phyloP scores from a whole-genome alignment of 2,329 filamentous ascomycete genomes.

The Tolypocladium inflatum region DNA sequence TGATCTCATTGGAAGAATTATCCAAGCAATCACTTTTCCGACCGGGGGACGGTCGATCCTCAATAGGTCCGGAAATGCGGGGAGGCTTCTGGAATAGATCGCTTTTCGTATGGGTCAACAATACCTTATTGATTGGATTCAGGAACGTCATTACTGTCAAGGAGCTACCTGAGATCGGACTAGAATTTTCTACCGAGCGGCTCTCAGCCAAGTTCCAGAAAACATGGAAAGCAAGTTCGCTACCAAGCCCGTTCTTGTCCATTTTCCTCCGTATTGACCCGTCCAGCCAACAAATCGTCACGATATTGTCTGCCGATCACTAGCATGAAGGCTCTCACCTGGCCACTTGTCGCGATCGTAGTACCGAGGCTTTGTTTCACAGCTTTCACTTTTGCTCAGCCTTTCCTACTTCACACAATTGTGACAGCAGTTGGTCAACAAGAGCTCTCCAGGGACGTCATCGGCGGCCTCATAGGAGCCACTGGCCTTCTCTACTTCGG shows the following conservation, averaged over 20 bases:
- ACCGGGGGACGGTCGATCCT: background rate
- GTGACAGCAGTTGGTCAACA: conserved; percentile 15
- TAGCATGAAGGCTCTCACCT: conserved; percentile 2
- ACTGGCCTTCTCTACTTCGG: conserved; percentile 28
- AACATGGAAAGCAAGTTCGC: background rate
- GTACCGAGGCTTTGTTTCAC: conserved; percentile 17
- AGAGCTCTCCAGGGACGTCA: conserved; percentile 10
- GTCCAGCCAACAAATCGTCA: conserved; percentile 2
- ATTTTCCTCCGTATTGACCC: background rate
- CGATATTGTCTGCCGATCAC: conserved; percentile 5
- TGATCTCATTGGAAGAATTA: conserved; percentile 26
- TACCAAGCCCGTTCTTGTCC: background rate
- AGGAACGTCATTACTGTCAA: conserved; percentile 17
- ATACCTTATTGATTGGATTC: conserved; percentile 20
- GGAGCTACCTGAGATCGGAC: conserved; percentile 18
- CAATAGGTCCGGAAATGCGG: conserved; percentile 6
- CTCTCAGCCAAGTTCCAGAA: background rate
- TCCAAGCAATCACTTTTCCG: conserved; percentile 2
- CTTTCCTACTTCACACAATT: conserved; percentile 24
- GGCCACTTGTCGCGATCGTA: conserved; percentile 9
- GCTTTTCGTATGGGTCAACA: conserved; percentile 18
- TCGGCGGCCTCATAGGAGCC: conserved; percentile 27
- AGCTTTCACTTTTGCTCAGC: conserved; percentile 28
- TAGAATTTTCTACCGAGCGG: conserved; percentile 2
- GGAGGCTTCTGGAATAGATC: conserved; percentile 14